Conservation (phyloP, 73 alveolate species). For the Paramecium pentaurelia region DNA sequence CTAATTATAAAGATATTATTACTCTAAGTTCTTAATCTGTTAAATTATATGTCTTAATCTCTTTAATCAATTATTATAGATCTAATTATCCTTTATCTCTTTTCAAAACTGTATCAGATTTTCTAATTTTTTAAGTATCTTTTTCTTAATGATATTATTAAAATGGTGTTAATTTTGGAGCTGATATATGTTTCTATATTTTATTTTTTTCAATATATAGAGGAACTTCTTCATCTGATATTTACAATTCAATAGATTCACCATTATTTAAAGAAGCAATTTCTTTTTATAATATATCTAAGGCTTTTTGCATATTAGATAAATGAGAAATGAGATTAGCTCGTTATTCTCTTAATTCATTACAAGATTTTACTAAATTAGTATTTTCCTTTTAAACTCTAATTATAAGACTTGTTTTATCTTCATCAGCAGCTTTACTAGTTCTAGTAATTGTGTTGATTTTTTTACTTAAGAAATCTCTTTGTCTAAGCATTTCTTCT, state of each 20-base stretch:
- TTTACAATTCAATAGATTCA: not conserved
- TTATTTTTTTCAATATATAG: not conserved
- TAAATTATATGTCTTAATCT: not conserved
- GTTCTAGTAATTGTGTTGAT: constrained; percentile 50
- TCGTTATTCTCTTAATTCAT: constrained; percentile 36
- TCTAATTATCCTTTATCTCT: not conserved
- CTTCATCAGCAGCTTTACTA: constrained; percentile 49
- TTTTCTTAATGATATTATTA: constrained; percentile 6
- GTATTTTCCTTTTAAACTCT: constrained; percentile 55
- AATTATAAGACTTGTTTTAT: constrained; percentile 33
- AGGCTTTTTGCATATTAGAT: not conserved
- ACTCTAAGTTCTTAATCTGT: constrained; percentile 24
- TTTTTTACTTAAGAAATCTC: constrained; percentile 58
- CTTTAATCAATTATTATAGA: not conserved
- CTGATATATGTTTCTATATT: not conserved
- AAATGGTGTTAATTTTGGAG: constrained; percentile 34
- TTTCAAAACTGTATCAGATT: not conserved
- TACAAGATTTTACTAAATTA: constrained; percentile 25
- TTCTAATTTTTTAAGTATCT: not conserved
- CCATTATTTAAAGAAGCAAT: not conserved
- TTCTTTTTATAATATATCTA: not conserved
- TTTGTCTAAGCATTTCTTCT: constrained; percentile 50
- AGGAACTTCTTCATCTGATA: not conserved
- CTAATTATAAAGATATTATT: not conserved
- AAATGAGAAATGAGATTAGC: not conserved